Base-by-base conservation (phyloP, 1,284 basidiomycete genomes). In the Ceratobasidium theobromae region DNA sequence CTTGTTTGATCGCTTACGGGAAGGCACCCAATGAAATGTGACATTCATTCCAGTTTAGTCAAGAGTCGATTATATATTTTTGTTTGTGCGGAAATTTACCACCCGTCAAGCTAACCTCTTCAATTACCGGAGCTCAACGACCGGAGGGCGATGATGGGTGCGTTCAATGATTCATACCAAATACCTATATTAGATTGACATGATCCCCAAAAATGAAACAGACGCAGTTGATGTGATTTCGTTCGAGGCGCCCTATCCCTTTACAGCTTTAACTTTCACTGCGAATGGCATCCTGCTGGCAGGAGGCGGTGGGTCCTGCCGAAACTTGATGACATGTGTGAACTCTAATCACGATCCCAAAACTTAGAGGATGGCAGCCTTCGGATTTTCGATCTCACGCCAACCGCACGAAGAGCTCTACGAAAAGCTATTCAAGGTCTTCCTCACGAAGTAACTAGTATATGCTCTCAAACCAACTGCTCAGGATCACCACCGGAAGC, bases 371-470 rank as follows among this genome's bases (percentile, higher is more conserved):
- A 64, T 28, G 60, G 60, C n/a, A 52, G 33, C 11, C 21, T 64
- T 40, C 48, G 60, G 38, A 35, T 64, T 25, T 64, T 38, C 23
- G 49, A 64, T 45, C 60, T 64, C 25, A 52, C 60, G 48, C 48
- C 38, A 18, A 28, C 14, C 12, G 60, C 60, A 18, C 60, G 25
- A 30, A 52, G 60, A 28, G 25, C 48, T n/a, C 48, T 64, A 28
- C 45, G 48, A 35, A 64, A 64, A 43, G 60, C 60, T 3, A 52
- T 64, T 25, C 32, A 49, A 41, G 60, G 60, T n/a, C 49, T 64
- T 52, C 60, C 49, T 8, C 38, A 64, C 25, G 60, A 64, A 23
- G 35, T 64, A 43, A 28, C 48, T 21, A 28, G 60, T 38, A 18
- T 64, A 21, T 43, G 60, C 25, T 43, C 5, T 18, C 40, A 43